phyloP scores from a whole-genome alignment of 1,139 yeast species.

The Suhomyces wounanorum region DNA sequence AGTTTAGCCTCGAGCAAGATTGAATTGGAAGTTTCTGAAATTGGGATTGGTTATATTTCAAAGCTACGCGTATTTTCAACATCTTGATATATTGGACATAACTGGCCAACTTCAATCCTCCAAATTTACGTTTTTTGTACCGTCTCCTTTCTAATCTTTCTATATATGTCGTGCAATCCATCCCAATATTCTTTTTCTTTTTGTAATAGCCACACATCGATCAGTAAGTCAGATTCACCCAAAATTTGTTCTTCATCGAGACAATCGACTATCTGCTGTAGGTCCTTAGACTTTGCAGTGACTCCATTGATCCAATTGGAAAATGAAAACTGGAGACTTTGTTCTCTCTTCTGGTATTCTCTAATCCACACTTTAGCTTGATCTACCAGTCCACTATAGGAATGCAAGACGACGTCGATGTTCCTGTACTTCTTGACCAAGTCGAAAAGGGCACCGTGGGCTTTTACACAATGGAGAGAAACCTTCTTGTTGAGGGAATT shows the following conservation, averaged over 20 bases:
- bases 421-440: slow-evolving; percentile 27
- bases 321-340: slow-evolving; percentile 52
- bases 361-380: slow-evolving; percentile 58
- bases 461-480: slow-evolving; percentile 84
- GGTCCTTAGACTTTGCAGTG: slow-evolving; percentile 21
- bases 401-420: slow-evolving; percentile 64
- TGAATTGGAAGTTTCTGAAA: not conserved
- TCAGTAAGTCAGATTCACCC: slow-evolving; percentile 40
- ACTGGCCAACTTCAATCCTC: too few species aligned
- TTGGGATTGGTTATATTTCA: not conserved
- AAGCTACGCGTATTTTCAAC: too few species aligned
- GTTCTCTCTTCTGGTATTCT: slow-evolving; percentile 20
- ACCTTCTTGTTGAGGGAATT: slow-evolving; percentile 48
- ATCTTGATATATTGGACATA: too few species aligned
- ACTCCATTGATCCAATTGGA: slow-evolving; percentile 61
- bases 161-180: slow-evolving; percentile 23
- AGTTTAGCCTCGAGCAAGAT: not conserved
- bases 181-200: slow-evolving; percentile 19
- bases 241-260: slow-evolving; percentile 31
- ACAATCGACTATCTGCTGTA: slow-evolving; percentile 27
- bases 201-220: slow-evolving; percentile 29
- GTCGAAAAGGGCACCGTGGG: slow-evolving; percentile 63
- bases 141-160: slow-evolving; percentile 4
- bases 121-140: not conserved
- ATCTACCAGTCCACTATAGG: slow-evolving; percentile 82